Evolutionary conservation across 176 grass and related monocot species (phyloP).

Genomic region (Avena eriantha): DNA sequence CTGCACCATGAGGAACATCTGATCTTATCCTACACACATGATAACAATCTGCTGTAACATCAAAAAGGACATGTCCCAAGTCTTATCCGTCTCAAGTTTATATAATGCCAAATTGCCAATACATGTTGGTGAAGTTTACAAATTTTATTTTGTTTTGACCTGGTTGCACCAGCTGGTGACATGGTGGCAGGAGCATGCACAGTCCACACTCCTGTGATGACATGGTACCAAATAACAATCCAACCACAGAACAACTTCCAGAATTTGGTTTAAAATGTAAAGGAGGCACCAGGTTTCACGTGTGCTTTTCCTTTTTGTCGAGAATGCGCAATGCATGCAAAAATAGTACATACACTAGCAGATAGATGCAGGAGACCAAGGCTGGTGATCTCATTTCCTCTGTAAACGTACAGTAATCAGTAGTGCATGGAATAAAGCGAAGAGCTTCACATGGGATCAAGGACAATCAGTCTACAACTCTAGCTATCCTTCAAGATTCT

Average conservation of each 20-base stretch:
- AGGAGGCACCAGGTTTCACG: slow-evolving; percentile 36
- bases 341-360: neutral
- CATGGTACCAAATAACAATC: neutral
- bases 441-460: slow-evolving; percentile 66
- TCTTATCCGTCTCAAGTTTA: slow-evolving; percentile 42
- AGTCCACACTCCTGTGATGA: neutral
- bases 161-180: neutral
- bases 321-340: slow-evolving; percentile 5
- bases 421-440: slow-evolving; percentile 51
- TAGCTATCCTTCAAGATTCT: slow-evolving; percentile 60
- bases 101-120: slow-evolving; percentile 34
- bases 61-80: slow-evolving; percentile 31
- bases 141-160: neutral
- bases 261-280: slow-evolving; percentile 35
- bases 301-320: slow-evolving; percentile 18
- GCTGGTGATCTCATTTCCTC: slow-evolving; percentile 1
- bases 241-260: slow-evolving; percentile 13
- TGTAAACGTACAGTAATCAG: slow-evolving; percentile 45
- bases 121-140: neutral
- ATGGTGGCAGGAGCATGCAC: neutral
- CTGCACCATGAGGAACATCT: neutral
- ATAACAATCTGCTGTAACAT: slow-evolving; percentile 21
- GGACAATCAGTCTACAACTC: slow-evolving; percentile 45
- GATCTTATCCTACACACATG: slow-evolving; percentile 45
- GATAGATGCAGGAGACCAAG: slow-evolving; percentile 15